These are phyloP conservation scores for Magnolia kwangsiensis DNA, from an alignment of 164 flowering plant species.

Conservation along the genomic window DNA sequence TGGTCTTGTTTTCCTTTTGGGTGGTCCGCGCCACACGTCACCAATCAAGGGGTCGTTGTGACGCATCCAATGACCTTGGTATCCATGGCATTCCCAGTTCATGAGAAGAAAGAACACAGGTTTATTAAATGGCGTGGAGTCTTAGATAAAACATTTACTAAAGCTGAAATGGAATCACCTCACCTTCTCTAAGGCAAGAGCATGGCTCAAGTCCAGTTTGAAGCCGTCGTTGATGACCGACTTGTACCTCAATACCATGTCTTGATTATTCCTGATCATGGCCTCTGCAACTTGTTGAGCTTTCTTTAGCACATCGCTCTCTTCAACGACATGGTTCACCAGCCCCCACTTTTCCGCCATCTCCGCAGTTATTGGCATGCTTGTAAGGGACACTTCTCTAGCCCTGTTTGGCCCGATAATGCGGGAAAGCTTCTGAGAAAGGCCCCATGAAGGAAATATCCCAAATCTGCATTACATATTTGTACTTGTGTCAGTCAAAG, in stretches of 20 bases:
- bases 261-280: slow-evolving; percentile 70
- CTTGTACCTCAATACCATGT: slow-evolving; percentile 78
- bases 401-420: slow-evolving; percentile 82
- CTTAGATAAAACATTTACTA: background rate
- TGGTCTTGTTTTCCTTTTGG: too few relatives aligned
- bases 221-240: slow-evolving; percentile 83
- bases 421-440: slow-evolving; percentile 90
- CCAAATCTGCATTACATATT: slow-evolving; percentile 59
- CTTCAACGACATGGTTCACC: slow-evolving; percentile 81
- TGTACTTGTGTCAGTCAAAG: background rate
- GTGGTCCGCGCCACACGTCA: too few relatives aligned
- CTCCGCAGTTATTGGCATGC: slow-evolving; percentile 72
- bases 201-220: slow-evolving; percentile 61
- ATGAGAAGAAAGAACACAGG: background rate
- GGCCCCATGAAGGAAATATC: slow-evolving; percentile 98
- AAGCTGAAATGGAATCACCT: background rate
- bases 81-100: background rate
- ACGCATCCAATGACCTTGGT: too few relatives aligned
- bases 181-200: slow-evolving; percentile 88
- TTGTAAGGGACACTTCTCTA: slow-evolving; percentile 74
- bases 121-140: background rate
- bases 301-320: slow-evolving; percentile 58
- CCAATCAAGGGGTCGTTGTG: too few relatives aligned
- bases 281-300: slow-evolving; percentile 76
- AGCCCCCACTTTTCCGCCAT: slow-evolving; percentile 80